Evolutionary conservation across 2,329 filamentous ascomycete species (phyloP).

Genomic region (Albifimbria verrucaria): DNA sequence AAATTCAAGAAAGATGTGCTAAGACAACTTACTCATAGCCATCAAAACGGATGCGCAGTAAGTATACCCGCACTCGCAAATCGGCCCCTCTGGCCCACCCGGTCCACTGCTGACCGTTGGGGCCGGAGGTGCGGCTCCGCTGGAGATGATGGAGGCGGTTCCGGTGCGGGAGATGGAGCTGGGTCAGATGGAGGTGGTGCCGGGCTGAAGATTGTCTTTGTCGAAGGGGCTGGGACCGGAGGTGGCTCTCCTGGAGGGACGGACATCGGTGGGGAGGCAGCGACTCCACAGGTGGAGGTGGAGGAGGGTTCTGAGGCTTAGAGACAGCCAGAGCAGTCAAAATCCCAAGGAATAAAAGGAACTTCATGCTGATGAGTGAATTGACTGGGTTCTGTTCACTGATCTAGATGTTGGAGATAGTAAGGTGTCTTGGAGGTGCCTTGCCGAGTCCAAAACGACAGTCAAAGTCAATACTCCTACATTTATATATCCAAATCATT

Average conservation of each 20-base stretch:
- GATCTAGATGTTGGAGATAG: too few species aligned
- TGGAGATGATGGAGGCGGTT: conserved; percentile 14
- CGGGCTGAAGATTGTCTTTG: conserved; percentile 13
- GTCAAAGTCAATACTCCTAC: too few species aligned
- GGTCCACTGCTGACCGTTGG: conserved; percentile 14
- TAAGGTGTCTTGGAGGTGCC: too few species aligned
- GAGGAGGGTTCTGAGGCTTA: conserved; percentile 18
- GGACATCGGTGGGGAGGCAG: conserved; percentile 9
- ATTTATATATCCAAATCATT: too few species aligned
- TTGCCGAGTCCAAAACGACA: too few species aligned
- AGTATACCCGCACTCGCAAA: conserved; percentile 39
- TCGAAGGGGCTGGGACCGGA: conserved; percentile 2
- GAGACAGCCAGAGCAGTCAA: conserved; percentile 19
- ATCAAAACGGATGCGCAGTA: conserved; percentile 37
- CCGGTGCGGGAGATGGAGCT: conserved; percentile 16
- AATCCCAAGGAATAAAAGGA: conserved; percentile 15
- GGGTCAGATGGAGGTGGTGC: conserved; percentile 15
- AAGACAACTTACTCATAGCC: conserved; percentile 27
- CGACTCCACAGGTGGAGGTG: conserved; percentile 10
- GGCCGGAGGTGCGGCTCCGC: conserved; percentile 11
- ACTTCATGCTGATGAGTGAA: conserved; percentile 19
- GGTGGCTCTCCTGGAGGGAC: conserved; percentile 4
- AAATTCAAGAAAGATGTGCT: neutral
- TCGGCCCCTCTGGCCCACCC: conserved; percentile 22
- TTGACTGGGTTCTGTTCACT: neutral